Base-by-base conservation (phyloP, 176 grass and related monocot genomes). In the Aegilops speltoides region DNA sequence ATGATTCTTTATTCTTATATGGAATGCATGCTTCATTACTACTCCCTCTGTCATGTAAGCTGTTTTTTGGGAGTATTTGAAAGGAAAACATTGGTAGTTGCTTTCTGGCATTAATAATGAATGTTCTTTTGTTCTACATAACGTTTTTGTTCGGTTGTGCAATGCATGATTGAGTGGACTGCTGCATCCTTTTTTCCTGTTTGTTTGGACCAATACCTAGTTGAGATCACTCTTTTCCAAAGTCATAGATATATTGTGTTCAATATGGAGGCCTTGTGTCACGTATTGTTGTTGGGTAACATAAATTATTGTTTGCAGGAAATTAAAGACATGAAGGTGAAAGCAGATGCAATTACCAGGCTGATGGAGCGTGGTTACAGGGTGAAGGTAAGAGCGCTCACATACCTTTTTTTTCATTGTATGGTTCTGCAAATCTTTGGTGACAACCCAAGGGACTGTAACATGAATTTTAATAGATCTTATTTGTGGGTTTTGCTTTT, bases 301-400 rank as follows among this genome's bases (percentile, higher is more conserved):
- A 76, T 33, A 59, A 60, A 11, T 48, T 67, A 28, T 46, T 84
- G 0, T 17, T 9, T 28, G 62, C 62, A 88, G 89, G 82, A 88
- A 85, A 10, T 85, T 67, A 91, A 88, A 84, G 89, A 91, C 73
- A 22, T 88, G 82, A 82, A 71, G 77, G 89, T 91, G 24, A 91
- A 91, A 88, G 89, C 82, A 56, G 85, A 91, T 80, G 64, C 68
- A 84, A 77, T 88, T 60, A 87, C 68, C 14, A 84, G 81, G 36
- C 54, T 91, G 60, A 88, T 80, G 85, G 85, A 91, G 36, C 86
- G 86, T n/a, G 89, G 89, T 68, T 88, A 91, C 36, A 87, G 76
- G 68, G 85, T 91, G 64, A 87, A 81, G 89, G 89, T 91, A 32
- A 91, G 16, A 13, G 61, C 1, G 63, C 13, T 63, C 25, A 2